Conservation (phyloP, 2,329 filamentous ascomycete genomes). For the Dothistroma septosporum region DNA sequence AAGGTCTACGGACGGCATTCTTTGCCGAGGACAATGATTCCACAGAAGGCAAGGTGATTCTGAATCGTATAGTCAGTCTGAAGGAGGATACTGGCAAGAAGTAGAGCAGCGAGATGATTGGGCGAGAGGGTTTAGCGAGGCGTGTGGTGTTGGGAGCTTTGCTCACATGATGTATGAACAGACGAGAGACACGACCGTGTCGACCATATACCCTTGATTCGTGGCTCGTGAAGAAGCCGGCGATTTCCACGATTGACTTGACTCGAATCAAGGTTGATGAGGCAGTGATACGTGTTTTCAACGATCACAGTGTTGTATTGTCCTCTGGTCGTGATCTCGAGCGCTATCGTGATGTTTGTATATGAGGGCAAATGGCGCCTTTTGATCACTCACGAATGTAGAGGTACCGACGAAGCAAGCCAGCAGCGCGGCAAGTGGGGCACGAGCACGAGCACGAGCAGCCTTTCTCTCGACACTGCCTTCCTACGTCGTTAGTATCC, state of each 20-base stretch:
- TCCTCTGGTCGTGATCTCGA: too few species aligned
- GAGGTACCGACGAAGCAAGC: neutral
- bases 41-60: conserved; percentile 67
- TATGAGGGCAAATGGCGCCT: neutral
- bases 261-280: too few species aligned
- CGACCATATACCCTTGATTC: neutral
- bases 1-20: conserved; percentile 84
- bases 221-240: too few species aligned
- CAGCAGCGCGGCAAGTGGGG: neutral
- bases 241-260: too few species aligned
- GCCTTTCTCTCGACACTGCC: neutral
- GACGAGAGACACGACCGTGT: neutral
- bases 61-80: conserved; percentile 87
- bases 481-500: neutral
- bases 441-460: neutral
- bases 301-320: too few species aligned
- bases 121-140: conserved; percentile 1
- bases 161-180: neutral
- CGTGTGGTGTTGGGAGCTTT: neutral
- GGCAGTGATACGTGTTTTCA: too few species aligned
- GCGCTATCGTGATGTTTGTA: neutral
- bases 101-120: neutral
- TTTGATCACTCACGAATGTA: neutral
- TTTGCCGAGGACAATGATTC: conserved; percentile 68
- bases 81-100: conserved; percentile 80